Base-by-base conservation (phyloP, 2,329 filamentous ascomycete genomes). In the Colletotrichum sp. region DNA sequence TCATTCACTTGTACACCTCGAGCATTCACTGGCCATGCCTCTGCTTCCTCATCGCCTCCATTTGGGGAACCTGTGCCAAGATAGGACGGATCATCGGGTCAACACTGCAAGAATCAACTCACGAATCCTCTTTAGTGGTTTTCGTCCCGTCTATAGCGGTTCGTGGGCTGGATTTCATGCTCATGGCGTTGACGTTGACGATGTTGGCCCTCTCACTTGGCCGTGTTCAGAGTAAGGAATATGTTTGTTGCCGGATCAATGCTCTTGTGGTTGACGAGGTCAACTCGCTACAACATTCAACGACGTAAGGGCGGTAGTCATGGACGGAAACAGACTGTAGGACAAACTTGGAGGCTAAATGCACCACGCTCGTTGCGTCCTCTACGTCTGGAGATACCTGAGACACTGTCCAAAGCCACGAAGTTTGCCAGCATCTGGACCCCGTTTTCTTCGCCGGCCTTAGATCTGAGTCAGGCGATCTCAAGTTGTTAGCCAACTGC, bases 251-350 rank as follows among this genome's bases (percentile, higher is more conserved):
- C 48, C 68, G 68, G 72, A 67, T 52, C 48, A 66, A 60, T 66
- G 61, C 60, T 66, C 21, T 48, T 10, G 4, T 21, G n/a, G 28
- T 26, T n/a, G 30, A 43, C n/a, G 10, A 39, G 21, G 36, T 16
- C n/a, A 48, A 66, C 55, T 61, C 34, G 36, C 39, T 39, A 34
- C 43, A 32, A 28, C 13, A 55, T n/a, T 59, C 55, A 52, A 57
- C 39, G 43, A 63, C 39, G 57, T 57, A 64, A 61, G 73, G 55
- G 55, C 26, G 28, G 43, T 32, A 30, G 26, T 28, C 24, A 16
- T 21, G 18, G 69, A 68, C 72, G 72, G 72, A 72, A 75, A 67
- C 68, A 69, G 63, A 72, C 55, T 24, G 60, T 32, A 61, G 28
- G 48, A 66, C 68, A 71, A 52, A 52, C 43, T n/a, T 52, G 43